phyloP scores from a whole-genome alignment of 2,329 filamentous ascomycete species.

The Monilinia fructicola region DNA sequence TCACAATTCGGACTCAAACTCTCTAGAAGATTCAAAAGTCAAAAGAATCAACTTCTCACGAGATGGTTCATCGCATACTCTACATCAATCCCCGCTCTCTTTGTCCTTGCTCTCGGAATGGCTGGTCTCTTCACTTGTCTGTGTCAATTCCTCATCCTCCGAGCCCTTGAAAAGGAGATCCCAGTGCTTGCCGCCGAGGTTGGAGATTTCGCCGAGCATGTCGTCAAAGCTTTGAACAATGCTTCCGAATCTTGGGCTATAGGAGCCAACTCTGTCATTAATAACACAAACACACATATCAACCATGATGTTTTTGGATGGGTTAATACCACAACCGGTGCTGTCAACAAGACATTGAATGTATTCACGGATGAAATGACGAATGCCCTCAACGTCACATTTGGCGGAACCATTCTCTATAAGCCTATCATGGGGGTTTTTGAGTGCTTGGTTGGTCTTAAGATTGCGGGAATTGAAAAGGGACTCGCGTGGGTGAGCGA shows the following conservation, averaged over 20 bases:
- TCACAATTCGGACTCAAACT: constrained; percentile 69
- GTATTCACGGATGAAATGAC: constrained; percentile 77
- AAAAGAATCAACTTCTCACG: constrained; percentile 62
- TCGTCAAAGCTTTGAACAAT: constrained; percentile 61
- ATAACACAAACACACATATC: constrained; percentile 64
- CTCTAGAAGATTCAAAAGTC: constrained; percentile 61
- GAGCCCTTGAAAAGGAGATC: constrained; percentile 61
- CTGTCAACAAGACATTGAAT: constrained; percentile 84
- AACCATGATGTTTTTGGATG: constrained; percentile 85
- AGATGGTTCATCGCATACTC: constrained; percentile 67
- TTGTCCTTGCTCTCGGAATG: constrained; percentile 65
- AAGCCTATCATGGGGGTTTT: constrained; percentile 77
- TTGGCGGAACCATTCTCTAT: constrained; percentile 78
- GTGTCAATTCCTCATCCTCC: constrained; percentile 66
- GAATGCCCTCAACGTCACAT: constrained; percentile 70
- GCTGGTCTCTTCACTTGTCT: constrained; percentile 66
- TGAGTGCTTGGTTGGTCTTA: constrained; percentile 83
- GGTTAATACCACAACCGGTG: constrained; percentile 78
- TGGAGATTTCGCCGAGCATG: constrained; percentile 62
- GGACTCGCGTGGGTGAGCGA: constrained; percentile 93
- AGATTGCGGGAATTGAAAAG: constrained; percentile 79
- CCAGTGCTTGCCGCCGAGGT: constrained; percentile 64
- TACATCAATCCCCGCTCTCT: constrained; percentile 66
- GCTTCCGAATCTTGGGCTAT: constrained; percentile 64
- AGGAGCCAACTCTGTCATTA: constrained; percentile 61